Base-by-base conservation (phyloP, 306 rosid genomes). In the Sechiopsis laciniata region DNA sequence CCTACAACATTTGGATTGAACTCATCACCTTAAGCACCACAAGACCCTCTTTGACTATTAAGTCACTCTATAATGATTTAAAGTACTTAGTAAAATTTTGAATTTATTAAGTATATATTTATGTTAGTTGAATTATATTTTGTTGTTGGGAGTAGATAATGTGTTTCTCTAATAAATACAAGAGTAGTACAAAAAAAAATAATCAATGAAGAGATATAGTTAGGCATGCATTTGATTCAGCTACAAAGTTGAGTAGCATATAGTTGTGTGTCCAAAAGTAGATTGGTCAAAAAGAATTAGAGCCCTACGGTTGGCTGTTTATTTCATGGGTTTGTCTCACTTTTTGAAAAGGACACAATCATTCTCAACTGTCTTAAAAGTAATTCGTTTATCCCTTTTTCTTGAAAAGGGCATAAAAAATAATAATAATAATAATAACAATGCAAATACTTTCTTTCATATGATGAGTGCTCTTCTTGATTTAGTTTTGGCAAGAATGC, bases 361-460 rank as follows among this genome's bases (percentile, higher is more conserved):
- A 65, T 65, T 65, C 71, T 42, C 71, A 65, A 65, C 71, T 42
- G 71, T 65, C 71, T 19, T 65, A 45, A 42, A 65, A 65, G 71
- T 65, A 65, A 65, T 65, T 65, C 32, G 71, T 65, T 65, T 65
- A 65, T 19, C 54, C 71, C 12, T 40, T 65, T 42, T 65, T 19
- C n/a, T 42, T 65, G 10, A 42, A 65, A 65, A 12, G 53, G 32
- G 1, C 37, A 37, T 0, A 64, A 40, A 40, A 61, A 37, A 9
- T 6, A 37, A 37, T 16, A 55, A 7, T 16, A 55, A 7, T 10
- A 4, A 2, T 8, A 55, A 64, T 64, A 22, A 3, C 70, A 65
- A 40, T 65, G 71, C 71, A 10, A 22, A 58, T 58, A 32, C 63
- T 65, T 65, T 42, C 32, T 45, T 65, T 19, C 71, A 19, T 6